Percentiles rank a stretch among this genome's conserved stretches.
Conservation (phyloP, 345 rosid genomes). For the Physaria fendleri region DNA sequence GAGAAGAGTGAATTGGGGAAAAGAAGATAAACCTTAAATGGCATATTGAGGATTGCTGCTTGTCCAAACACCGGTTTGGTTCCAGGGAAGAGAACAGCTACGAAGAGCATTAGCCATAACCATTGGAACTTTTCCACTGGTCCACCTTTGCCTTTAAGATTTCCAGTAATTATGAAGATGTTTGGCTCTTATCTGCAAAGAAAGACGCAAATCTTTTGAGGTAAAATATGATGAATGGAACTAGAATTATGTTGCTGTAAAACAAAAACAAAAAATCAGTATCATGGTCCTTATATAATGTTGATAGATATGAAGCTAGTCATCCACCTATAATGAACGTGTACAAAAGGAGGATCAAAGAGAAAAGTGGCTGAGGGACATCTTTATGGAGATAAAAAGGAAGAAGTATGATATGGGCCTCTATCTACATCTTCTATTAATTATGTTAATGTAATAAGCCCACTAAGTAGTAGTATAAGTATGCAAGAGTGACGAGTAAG, state of each 20-base stretch:
- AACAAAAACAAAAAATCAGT: background rate
- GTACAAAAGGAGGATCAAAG: too few species aligned
- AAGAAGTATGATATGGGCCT: too few species aligned
- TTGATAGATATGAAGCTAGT: too few species aligned
- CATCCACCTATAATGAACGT: too few species aligned
- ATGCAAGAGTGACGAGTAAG: too few species aligned
- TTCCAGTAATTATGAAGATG: constrained; percentile 54
- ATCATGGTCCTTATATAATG: too few species aligned
- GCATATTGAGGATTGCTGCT: constrained; percentile 85
- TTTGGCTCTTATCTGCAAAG: constrained; percentile 51
- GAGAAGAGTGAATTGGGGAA: background rate
- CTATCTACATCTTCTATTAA: too few species aligned
- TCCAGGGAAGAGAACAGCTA: constrained; percentile 95
- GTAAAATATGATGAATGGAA: constrained; percentile 77
- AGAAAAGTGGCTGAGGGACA: too few species aligned
- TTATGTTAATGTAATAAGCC: too few species aligned
- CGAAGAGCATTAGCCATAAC: constrained; percentile 92
- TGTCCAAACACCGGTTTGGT: constrained; percentile 97
- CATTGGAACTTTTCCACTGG: constrained; percentile 88
- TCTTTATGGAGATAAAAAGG: background rate
- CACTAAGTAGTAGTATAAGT: too few species aligned
- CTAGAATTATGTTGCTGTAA: constrained; percentile 90
- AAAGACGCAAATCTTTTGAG: constrained; percentile 61
- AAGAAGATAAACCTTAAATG: constrained; percentile 33
- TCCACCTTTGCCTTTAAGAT: constrained; percentile 73